phyloP scores from a whole-genome alignment of 2,329 filamentous ascomycete species.

The Calonectria pseudoturangicola region DNA sequence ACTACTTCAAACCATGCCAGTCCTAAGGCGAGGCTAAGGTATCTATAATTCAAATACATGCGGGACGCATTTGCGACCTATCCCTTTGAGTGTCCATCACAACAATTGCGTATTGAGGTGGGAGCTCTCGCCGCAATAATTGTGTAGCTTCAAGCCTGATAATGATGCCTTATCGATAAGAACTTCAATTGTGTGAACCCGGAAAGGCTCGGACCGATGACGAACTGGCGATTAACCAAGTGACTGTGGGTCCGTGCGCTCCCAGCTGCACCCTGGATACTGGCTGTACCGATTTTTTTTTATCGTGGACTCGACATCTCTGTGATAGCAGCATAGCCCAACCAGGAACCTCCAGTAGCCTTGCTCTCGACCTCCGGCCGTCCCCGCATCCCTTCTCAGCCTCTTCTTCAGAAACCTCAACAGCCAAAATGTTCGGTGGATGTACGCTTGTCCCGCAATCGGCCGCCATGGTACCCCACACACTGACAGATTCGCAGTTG shows the following conservation, averaged over 20 bases:
- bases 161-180: too few relatives aligned
- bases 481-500: slow-evolving; percentile 68
- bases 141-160: too few relatives aligned
- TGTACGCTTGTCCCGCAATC: slow-evolving; percentile 64
- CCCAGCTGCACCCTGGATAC: slow-evolving; percentile 23
- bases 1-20: too few relatives aligned
- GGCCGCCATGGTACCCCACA: background rate
- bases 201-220: slow-evolving; percentile 26
- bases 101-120: too few relatives aligned
- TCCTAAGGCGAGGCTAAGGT: too few relatives aligned
- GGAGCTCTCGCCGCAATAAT: too few relatives aligned
- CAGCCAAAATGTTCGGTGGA: slow-evolving; percentile 77
- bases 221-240: background rate
- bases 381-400: slow-evolving; percentile 8
- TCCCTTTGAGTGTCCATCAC: too few relatives aligned
- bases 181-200: too few relatives aligned
- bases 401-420: slow-evolving; percentile 8
- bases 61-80: too few relatives aligned
- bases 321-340: slow-evolving; percentile 54
- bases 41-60: too few relatives aligned
- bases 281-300: slow-evolving; percentile 47
- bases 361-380: slow-evolving; percentile 26
- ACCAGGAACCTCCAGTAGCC: slow-evolving; percentile 33
- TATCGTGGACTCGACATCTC: slow-evolving; percentile 21
- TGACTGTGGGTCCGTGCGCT: slow-evolving; percentile 42